These are phyloP conservation scores for Aureobasidium sp. DNA, from an alignment of 2,329 filamentous ascomycete genomes.

Conservation along the genomic window DNA sequence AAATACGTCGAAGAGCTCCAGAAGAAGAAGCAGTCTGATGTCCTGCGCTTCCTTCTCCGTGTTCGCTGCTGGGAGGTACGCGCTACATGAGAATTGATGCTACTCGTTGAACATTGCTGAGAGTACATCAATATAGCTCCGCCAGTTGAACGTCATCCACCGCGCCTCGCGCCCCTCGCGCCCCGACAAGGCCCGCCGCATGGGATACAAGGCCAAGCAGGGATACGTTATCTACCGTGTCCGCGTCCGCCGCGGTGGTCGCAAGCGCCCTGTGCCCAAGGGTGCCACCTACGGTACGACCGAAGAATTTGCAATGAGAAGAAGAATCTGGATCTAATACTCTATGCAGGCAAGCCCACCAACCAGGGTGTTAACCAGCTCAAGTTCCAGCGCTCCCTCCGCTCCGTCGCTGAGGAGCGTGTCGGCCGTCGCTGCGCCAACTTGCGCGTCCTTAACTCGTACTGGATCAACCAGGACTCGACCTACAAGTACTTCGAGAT, in stretches of 20 bases:
- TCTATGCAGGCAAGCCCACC: constrained; percentile 85
- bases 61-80: constrained; percentile 99
- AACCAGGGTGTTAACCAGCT: constrained; percentile 99
- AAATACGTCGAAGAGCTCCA: constrained; percentile 99
- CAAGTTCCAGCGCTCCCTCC: constrained; percentile 99
- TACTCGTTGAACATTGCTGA: constrained; percentile 99
- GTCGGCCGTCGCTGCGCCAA: constrained; percentile 98
- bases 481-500: constrained; percentile 99
- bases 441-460: constrained; percentile 98
- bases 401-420: constrained; percentile 98
- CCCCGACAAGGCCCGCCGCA: constrained; percentile 99
- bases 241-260: constrained; percentile 95
- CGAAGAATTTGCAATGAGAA: constrained; percentile 13
- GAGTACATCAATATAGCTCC: constrained; percentile 99
- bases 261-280: constrained; percentile 94
- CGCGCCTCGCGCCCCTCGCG: constrained; percentile 95
- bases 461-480: constrained; percentile 99
- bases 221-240: constrained; percentile 99
- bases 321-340: constrained; percentile 16
- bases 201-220: constrained; percentile 99
- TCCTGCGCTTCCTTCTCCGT: constrained; percentile 99
- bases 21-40: constrained; percentile 99
- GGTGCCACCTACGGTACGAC: constrained; percentile 94
- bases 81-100: constrained; percentile 41
- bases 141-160: constrained; percentile 99